Evolutionary conservation across 2,329 filamentous ascomycete species (phyloP).

Genomic region (Thermoascus crustaceus): DNA sequence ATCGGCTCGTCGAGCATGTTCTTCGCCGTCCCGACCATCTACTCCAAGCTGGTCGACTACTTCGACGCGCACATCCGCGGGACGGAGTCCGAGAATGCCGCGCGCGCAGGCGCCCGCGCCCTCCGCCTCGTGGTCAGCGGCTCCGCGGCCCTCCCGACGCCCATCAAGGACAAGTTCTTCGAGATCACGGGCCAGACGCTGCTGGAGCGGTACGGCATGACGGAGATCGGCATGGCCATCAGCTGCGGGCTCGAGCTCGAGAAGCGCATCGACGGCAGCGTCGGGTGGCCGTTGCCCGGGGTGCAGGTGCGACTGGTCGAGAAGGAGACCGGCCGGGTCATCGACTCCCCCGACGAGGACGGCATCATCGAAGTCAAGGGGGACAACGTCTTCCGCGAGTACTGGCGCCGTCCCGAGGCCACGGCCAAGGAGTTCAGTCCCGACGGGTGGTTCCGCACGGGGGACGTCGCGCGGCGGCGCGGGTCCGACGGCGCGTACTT

Average conservation of each 20-base stretch:
- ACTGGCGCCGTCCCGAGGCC: conserved; percentile 38
- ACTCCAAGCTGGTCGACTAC: conserved; percentile 41
- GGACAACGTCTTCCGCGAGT: conserved; percentile 35
- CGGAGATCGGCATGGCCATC: conserved; percentile 43
- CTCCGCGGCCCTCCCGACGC: conserved; percentile 35
- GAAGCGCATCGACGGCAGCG: conserved; percentile 39
- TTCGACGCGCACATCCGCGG: conserved; percentile 32
- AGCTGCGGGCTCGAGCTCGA: conserved; percentile 36
- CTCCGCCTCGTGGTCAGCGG: conserved; percentile 35
- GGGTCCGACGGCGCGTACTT: conserved; percentile 39
- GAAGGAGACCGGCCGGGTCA: conserved; percentile 26
- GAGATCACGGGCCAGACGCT: conserved; percentile 36
- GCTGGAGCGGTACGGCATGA: conserved; percentile 44
- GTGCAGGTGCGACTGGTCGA: conserved; percentile 40
- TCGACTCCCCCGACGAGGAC: conserved; percentile 27
- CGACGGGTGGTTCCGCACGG: conserved; percentile 44
- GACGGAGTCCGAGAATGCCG: conserved; percentile 23
- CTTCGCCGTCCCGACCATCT: conserved; percentile 46
- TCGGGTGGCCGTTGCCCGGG: conserved; percentile 41
- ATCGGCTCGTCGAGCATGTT: conserved; percentile 39
- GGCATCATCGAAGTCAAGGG: conserved; percentile 38
- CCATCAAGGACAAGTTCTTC: conserved; percentile 33
- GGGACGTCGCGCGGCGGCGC: conserved; percentile 36
- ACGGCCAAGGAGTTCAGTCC: conserved; percentile 39
- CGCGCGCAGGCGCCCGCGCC: conserved; percentile 24